These are phyloP conservation scores for Spathaspora girioi DNA, from an alignment of 805 yeast genomes.

Conservation along the genomic window DNA sequence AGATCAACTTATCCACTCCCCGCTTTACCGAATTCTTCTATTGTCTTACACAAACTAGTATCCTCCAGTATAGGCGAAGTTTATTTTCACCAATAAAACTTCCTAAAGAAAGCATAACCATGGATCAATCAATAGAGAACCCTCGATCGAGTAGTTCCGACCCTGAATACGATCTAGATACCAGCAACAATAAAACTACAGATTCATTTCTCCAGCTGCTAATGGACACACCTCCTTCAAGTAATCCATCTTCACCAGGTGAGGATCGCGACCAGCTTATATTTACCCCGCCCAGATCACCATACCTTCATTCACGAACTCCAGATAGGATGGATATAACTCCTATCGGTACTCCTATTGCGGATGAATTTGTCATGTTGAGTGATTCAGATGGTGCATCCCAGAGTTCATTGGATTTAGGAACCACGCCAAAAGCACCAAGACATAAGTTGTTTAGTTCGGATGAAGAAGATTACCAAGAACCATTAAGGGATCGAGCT, in stretches of 20 bases:
- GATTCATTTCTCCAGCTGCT: neutral
- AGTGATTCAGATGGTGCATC: conserved; percentile 35
- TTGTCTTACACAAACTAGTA: no score
- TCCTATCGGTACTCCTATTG: neutral
- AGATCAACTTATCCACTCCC: neutral
- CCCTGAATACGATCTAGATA: neutral
- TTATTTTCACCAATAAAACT: no score
- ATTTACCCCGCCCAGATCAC: conserved; percentile 6
- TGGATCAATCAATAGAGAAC: neutral
- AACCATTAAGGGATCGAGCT: neutral
- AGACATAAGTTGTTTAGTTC: neutral
- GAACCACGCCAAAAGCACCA: neutral
- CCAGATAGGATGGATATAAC: neutral
- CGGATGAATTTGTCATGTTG: conserved; percentile 29
- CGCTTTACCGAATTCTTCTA: neutral
- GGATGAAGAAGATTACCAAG: neutral
- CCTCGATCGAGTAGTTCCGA: neutral
- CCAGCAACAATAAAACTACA: neutral
- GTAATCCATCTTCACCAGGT: neutral
- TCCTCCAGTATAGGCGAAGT: no score
- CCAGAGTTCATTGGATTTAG: conserved; percentile 23
- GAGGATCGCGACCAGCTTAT: neutral
- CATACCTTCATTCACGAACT: conserved; percentile 2
- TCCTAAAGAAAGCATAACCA: neutral
- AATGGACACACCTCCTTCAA: neutral